phyloP scores from a whole-genome alignment of 306 rosid genomes.

The Cicer bijugum region DNA sequence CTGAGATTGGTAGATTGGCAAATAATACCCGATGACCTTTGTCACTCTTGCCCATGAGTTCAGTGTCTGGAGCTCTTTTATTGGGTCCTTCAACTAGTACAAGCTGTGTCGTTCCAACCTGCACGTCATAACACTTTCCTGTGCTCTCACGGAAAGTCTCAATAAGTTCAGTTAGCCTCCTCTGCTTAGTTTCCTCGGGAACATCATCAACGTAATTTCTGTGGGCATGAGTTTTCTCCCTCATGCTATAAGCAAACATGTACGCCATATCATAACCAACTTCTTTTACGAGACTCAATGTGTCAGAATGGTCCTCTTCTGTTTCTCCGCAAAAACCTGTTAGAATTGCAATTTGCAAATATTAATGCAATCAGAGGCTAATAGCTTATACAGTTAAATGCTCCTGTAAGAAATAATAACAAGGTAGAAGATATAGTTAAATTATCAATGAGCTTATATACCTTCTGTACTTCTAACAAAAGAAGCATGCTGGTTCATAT shows the following conservation, averaged over 20 bases:
- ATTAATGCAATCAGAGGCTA: constrained; percentile 7
- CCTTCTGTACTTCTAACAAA: constrained; percentile 25
- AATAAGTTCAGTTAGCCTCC: constrained; percentile 87
- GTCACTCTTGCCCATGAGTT: constrained; percentile 93
- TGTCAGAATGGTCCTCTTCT: constrained; percentile 83
- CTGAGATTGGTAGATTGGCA: constrained; percentile 58
- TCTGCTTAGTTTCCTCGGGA: constrained; percentile 87
- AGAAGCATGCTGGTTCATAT: constrained; percentile 26
- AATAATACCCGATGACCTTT: constrained; percentile 86
- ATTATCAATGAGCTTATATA: constrained; percentile 23
- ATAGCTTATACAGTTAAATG: constrained; percentile 16
- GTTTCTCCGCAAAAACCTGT: constrained; percentile 96
- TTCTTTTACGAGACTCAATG: constrained; percentile 69
- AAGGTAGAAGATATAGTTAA: constrained; percentile 17
- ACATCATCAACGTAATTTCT: constrained; percentile 85
- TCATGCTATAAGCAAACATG: constrained; percentile 99
- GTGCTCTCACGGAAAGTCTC: constrained; percentile 88
- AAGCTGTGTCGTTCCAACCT: constrained; percentile 80
- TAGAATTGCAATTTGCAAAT: constrained; percentile 47
- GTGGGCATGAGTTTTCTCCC: constrained; percentile 97
- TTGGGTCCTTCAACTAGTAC: constrained; percentile 96
- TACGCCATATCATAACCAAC: constrained; percentile 94
- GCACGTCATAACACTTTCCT: constrained; percentile 77
- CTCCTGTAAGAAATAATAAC: constrained; percentile 1
- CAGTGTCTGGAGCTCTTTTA: constrained; percentile 84